Base-by-base conservation (phyloP, 495 filamentous ascomycete genomes). In the Penicillium antarcticum region DNA sequence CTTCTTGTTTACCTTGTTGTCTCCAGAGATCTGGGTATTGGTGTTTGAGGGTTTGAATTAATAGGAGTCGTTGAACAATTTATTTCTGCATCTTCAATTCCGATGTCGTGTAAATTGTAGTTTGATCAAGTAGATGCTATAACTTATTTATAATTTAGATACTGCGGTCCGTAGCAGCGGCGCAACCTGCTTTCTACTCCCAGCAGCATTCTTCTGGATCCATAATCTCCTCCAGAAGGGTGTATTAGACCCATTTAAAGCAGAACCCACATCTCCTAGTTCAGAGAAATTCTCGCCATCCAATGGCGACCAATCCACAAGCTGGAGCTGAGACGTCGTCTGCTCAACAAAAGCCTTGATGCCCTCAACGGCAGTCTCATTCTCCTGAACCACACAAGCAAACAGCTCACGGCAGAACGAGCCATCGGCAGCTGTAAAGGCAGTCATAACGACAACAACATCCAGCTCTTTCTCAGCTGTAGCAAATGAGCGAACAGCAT, bases 181-280 rank as follows among this genome's bases (percentile, higher is more conserved):
- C 29, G 86, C 92, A 36, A 97, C 89, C 75, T 90, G 86, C 72
- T 97, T 97, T 57, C 92, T 75, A 67, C 91, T 96, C 51, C 82
- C 75, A 42, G 78, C 75, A 18, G 86, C 55, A 57, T 84, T 78
- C 19, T 65, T 69, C 75, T 96, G 92, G 56, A 72, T 66, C 88
- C 89, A 92, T 24, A 86, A 74, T 41, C 61, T 59, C 7, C 66
- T 59, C 64, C 65, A 72, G 6, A 43, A n/a, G 0, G 45, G 52
- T 2, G 33, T 34, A 9, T 65, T 49, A 8, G 26, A 29, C 8
- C 55, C 55, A 21, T 63, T 51, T 24, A 73, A 21, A 5, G 46
- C 42, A 32, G 56, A 45, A 13, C 74, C 68, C 69, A 77, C 76
- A 18, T 62, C 63, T 5, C 53, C 58, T 11, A 52, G 41, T 42